phyloP scores from a whole-genome alignment of 768 basidiomycete genomes.

The Tubosaeta sp. region DNA sequence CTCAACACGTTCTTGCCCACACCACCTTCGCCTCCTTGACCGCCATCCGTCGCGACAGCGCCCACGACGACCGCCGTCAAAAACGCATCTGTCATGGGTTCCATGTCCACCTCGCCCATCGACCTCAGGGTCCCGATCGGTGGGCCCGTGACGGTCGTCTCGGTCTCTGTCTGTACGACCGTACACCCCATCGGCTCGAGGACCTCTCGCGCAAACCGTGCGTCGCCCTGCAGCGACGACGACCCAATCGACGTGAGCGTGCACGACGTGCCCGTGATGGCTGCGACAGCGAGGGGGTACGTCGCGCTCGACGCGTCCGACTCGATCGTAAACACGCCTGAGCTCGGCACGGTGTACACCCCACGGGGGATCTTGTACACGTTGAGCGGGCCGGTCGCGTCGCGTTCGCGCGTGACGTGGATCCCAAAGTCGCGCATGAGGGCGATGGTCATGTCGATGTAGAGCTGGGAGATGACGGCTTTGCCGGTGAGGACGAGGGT shows the following conservation, averaged over 20 bases:
- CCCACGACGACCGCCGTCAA: constrained; percentile 91
- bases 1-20: constrained; percentile 50
- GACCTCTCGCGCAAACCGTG: constrained; percentile 89
- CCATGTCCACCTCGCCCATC: constrained; percentile 79
- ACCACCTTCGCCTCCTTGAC: constrained; percentile 34
- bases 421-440: constrained; percentile 97
- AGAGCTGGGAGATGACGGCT: constrained; percentile 96
- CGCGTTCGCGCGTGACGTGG: constrained; percentile 60
- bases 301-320: constrained; percentile 94
- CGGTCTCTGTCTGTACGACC: constrained; percentile 81
- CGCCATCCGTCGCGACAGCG: constrained; percentile 69
- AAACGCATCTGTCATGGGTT: constrained; percentile 99
- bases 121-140: constrained; percentile 75
- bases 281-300: constrained; percentile 95
- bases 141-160: constrained; percentile 91
- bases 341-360: constrained; percentile 68
- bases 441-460: constrained; percentile 99
- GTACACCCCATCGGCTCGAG: constrained; percentile 93
- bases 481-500: constrained; percentile 89
- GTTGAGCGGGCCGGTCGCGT: constrained; percentile 62
- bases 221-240: constrained; percentile 93
- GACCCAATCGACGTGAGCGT: constrained; percentile 92
- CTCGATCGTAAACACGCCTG: constrained; percentile 77
- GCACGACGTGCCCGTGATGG: constrained; percentile 94
- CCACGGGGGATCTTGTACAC: constrained; percentile 85